These are phyloP conservation scores for Metarhizium sp. DNA, from an alignment of 2,329 filamentous ascomycete genomes.

Conservation along the genomic window DNA sequence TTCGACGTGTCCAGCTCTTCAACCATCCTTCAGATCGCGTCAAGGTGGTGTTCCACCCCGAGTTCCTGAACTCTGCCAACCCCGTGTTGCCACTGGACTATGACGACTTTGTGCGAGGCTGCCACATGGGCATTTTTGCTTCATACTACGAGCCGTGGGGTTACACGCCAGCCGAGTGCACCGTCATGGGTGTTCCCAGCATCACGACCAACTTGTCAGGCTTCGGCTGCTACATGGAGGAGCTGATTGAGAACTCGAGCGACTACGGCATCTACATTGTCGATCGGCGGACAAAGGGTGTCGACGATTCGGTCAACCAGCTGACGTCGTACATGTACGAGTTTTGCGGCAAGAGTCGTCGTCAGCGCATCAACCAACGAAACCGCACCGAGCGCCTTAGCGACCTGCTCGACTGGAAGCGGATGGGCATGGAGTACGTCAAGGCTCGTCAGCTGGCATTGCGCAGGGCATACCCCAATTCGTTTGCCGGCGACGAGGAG, in stretches of 20 bases:
- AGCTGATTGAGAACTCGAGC: slow-evolving; percentile 92
- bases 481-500: slow-evolving; percentile 71
- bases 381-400: slow-evolving; percentile 93
- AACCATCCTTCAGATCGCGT: slow-evolving; percentile 92
- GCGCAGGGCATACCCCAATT: slow-evolving; percentile 80
- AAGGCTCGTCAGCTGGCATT: slow-evolving; percentile 92
- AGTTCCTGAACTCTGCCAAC: slow-evolving; percentile 93
- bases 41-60: slow-evolving; percentile 96
- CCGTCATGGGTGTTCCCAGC: slow-evolving; percentile 96
- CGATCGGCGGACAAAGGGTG: slow-evolving; percentile 86
- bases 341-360: slow-evolving; percentile 83
- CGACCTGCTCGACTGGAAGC: slow-evolving; percentile 95
- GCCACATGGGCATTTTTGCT: slow-evolving; percentile 88
- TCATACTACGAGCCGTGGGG: slow-evolving; percentile 99
- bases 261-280: slow-evolving; percentile 99
- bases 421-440: slow-evolving; percentile 99
- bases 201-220: slow-evolving; percentile 97
- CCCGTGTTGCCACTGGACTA: slow-evolving; percentile 94
- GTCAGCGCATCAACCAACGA: slow-evolving; percentile 96
- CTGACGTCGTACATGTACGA: slow-evolving; percentile 82
- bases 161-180: slow-evolving; percentile 96
- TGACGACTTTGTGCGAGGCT: slow-evolving; percentile 96
- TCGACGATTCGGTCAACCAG: slow-evolving; percentile 96
- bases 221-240: slow-evolving; percentile 99
- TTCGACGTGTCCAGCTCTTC: slow-evolving; percentile 92